phyloP scores from a whole-genome alignment of 805 yeast species.

The Saccharomycopsis sp. region DNA sequence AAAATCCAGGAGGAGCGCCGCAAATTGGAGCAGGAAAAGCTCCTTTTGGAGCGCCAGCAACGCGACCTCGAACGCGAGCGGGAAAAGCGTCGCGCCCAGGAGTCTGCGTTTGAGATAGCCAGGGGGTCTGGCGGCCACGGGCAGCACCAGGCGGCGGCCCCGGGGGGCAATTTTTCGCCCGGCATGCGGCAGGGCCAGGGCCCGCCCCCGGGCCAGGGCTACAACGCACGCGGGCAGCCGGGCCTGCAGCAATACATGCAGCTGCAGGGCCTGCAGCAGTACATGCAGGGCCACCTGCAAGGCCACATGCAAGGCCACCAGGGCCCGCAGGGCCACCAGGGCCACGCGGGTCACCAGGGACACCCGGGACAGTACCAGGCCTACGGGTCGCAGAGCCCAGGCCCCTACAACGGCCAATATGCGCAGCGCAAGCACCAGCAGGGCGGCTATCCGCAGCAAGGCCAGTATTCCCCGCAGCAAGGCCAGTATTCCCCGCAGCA shows the following conservation, averaged over 20 bases:
- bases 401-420: constrained; percentile 19
- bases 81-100: background rate
- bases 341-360: too few species aligned
- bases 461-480: background rate
- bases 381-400: background rate
- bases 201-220: constrained; percentile 10
- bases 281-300: too few species aligned
- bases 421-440: constrained; percentile 25
- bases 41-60: constrained; percentile 19
- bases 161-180: background rate
- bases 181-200: too few species aligned
- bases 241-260: too few species aligned
- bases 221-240: background rate
- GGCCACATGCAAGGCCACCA: background rate
- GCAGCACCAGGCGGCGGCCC: constrained; percentile 2
- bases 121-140: constrained; percentile 6
- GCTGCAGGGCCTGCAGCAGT: too few species aligned
- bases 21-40: constrained; percentile 12
- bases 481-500: constrained; percentile 1
- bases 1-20: constrained; percentile 9
- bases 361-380: constrained; percentile 20
- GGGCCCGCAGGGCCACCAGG: constrained; percentile 4
- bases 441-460: constrained; percentile 6
- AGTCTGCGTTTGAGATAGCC: background rate
- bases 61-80: constrained; percentile 8